These are phyloP conservation scores for Phoenix dactylifera DNA, from an alignment of 176 grass and related monocot species.

Conservation along the genomic window DNA sequence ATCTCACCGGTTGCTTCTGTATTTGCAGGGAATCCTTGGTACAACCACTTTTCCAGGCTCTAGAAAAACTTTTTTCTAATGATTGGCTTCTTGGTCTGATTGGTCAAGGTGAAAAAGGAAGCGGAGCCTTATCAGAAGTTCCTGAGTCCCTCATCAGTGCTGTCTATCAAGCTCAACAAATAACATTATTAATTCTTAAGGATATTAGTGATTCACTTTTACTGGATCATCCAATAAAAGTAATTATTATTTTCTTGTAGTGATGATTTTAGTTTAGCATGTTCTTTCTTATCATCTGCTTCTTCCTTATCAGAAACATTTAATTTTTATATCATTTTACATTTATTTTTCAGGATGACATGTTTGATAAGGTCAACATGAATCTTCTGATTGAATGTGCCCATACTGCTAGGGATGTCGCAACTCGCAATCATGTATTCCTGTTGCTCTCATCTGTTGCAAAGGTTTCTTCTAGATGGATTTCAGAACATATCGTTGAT, in stretches of 20 bases:
- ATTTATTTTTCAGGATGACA: conserved; percentile 43
- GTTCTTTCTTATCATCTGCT: not conserved
- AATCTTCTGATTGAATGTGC: conserved; percentile 48
- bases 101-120: conserved; percentile 29
- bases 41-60: conserved; percentile 59
- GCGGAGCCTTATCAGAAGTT: conserved; percentile 31
- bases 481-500: conserved; percentile 64
- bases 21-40: conserved; percentile 45
- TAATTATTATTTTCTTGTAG: conserved; percentile 20
- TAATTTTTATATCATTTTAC: conserved; percentile 6
- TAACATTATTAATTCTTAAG: conserved; percentile 67
- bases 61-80: conserved; percentile 59
- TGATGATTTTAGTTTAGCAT: not conserved
- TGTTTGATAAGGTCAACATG: conserved; percentile 44
- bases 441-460: conserved; percentile 65
- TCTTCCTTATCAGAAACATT: not conserved
- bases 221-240: conserved; percentile 25
- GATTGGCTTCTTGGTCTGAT: conserved; percentile 33
- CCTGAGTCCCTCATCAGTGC: conserved; percentile 21
- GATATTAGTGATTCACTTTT: conserved; percentile 76
- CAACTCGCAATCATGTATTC: conserved; percentile 66
- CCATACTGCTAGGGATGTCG: conserved; percentile 36
- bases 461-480: conserved; percentile 43
- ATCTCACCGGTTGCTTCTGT: conserved; percentile 1
- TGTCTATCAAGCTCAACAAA: conserved; percentile 57